These are phyloP conservation scores for Pseudogymnoascus sp. DNA, from an alignment of 2,329 filamentous ascomycete genomes.

Conservation along the genomic window DNA sequence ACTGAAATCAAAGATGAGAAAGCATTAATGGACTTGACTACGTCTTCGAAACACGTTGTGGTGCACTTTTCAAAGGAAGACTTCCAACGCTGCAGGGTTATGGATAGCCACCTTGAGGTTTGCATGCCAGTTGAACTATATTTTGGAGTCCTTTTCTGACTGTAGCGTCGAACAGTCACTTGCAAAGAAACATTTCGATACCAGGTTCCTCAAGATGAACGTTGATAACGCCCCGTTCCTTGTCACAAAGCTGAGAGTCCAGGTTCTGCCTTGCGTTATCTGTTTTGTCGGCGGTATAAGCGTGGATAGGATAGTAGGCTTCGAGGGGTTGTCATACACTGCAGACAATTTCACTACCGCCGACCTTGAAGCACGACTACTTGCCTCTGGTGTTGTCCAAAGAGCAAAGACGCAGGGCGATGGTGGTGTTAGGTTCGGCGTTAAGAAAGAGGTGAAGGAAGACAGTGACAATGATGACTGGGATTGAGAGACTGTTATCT, in stretches of 20 bases:
- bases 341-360: constrained; percentile 45
- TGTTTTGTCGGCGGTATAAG: constrained; percentile 48
- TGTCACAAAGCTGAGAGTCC: constrained; percentile 48
- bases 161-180: constrained; percentile 31
- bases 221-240: constrained; percentile 54
- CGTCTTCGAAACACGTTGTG: constrained; percentile 32
- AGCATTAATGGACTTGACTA: constrained; percentile 42
- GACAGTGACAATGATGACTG: constrained; percentile 44
- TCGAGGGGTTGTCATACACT: constrained; percentile 48
- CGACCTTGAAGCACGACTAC: constrained; percentile 45
- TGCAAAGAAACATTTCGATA: constrained; percentile 50
- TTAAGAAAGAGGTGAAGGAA: constrained; percentile 29
- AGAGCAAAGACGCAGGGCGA: constrained; percentile 43
- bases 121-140: neutral
- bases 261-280: constrained; percentile 52
- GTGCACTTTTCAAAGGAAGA: constrained; percentile 37
- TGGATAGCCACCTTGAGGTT: constrained; percentile 34
- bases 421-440: constrained; percentile 31
- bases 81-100: constrained; percentile 35
- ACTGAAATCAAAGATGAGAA: constrained; percentile 52
- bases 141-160: neutral
- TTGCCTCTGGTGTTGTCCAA: constrained; percentile 43
- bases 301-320: constrained; percentile 50
- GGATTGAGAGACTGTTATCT: constrained; percentile 28
- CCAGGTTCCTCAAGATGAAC: constrained; percentile 49